phyloP scores from a whole-genome alignment of 2,329 filamentous ascomycete genomes.

The Sarocladiaceae sp. region DNA sequence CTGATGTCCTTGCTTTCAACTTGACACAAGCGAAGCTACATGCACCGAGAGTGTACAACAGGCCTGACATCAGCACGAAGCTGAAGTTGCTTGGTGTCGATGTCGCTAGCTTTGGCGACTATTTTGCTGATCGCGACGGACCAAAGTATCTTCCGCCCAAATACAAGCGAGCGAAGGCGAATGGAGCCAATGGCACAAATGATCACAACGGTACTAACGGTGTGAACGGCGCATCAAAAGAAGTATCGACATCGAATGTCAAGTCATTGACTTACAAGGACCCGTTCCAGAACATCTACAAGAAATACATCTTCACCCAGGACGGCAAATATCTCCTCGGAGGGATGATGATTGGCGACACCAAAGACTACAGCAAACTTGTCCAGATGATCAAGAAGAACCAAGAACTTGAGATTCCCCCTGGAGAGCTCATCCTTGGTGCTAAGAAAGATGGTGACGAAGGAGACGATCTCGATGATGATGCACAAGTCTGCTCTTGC shows the following conservation, averaged over 20 bases:
- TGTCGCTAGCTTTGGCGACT: constrained; percentile 90
- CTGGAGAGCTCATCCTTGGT: constrained; percentile 79
- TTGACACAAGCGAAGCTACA: constrained; percentile 78
- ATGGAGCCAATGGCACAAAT: neutral
- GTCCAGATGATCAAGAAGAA: constrained; percentile 83
- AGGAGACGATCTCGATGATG: constrained; percentile 73
- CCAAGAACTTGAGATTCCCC: constrained; percentile 72
- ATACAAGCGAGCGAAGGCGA: constrained; percentile 27
- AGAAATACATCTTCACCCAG: constrained; percentile 86
- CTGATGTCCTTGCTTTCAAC: constrained; percentile 86
- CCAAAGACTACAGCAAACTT: constrained; percentile 83
- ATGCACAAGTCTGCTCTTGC: constrained; percentile 87
- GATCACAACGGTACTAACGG: neutral
- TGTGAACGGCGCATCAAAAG: neutral
- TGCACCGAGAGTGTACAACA: constrained; percentile 65
- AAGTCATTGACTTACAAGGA: constrained; percentile 87
- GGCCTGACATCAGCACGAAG: constrained; percentile 86
- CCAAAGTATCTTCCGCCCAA: constrained; percentile 68
- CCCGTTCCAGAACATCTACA: constrained; percentile 84
- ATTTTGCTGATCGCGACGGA: constrained; percentile 84
- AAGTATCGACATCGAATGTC: constrained; percentile 37
- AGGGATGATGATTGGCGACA: constrained; percentile 98
- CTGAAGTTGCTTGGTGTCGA: constrained; percentile 86
- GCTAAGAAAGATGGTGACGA: constrained; percentile 64
- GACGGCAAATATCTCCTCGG: constrained; percentile 88